Base-by-base conservation (phyloP, 1,284 basidiomycete genomes). In the Malassezia restricta region DNA sequence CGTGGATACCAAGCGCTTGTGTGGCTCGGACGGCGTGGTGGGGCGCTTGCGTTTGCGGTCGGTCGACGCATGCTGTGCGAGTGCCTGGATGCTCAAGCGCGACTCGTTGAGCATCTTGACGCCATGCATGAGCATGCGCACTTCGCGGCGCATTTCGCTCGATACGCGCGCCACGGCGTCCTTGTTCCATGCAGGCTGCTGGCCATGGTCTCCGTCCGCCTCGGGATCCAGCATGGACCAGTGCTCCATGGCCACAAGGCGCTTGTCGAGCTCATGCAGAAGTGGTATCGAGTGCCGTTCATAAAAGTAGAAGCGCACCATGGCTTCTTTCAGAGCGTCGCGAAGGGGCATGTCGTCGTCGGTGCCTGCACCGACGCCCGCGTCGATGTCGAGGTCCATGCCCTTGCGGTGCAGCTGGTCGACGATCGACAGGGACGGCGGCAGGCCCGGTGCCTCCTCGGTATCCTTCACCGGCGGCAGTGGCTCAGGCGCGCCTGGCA, bases 231-330 rank as follows among this genome's bases (percentile, higher is more conserved):
- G 58, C 46, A 66, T 60, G 14, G 65, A 64, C 49, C 70, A 67
- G 12, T 66, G 61, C 49, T 72, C 69, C 28, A 72, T 63, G 27
- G 68, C 69, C 30, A 67, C 49, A 20, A 72, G 49, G 6, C 69
- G 61, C 28, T 57, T 62, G 44, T 72, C 69, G 49, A 72, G 60
- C 29, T 63, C 62, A 11, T 66, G 61, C 17, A 72, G 58, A 24
- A 71, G 58, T 6, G 69, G 69, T 7, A 72, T 63, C 8, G 68
- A 66, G 58, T 71, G 70, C 3, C 66, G 57, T 50, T 72, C 69
- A 55, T 67, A 72, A 14, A 67, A 60, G 62, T 72, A 72, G 58
- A 72, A 72, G 33, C 69, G 68, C 15, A 62, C 45, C 68, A 71
- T 69, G 60, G 68, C 63, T 40, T 71, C 68, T 43, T 71, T 65